Conservation (phyloP, 768 basidiomycete genomes). For the Auriculariales sp. region DNA sequence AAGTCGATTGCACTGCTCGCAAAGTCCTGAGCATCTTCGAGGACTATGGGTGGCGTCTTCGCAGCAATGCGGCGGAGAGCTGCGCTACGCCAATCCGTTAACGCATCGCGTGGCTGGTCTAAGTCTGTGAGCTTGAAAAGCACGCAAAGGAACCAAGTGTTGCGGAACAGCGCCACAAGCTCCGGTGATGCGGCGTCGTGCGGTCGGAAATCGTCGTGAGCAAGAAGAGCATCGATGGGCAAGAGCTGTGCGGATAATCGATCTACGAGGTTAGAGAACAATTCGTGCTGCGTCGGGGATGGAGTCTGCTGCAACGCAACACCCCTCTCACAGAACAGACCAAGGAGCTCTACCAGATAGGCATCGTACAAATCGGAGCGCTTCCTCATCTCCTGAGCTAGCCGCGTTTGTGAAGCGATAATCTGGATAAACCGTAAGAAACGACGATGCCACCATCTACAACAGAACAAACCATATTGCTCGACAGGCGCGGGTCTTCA, state of each 20-base stretch:
- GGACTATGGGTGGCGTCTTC: slow-evolving; percentile 74
- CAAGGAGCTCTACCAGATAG: slow-evolving; percentile 74
- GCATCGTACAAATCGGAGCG: slow-evolving; percentile 65
- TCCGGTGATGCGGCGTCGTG: slow-evolving; percentile 38
- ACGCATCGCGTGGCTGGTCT: slow-evolving; percentile 28
- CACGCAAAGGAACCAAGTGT: slow-evolving; percentile 87
- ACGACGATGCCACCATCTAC: background rate
- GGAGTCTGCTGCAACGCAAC: slow-evolving; percentile 71
- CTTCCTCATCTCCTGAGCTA: slow-evolving; percentile 63
- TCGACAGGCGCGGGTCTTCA: slow-evolving; percentile 77
- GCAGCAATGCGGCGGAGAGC: slow-evolving; percentile 66
- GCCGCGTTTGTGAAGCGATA: slow-evolving; percentile 77
- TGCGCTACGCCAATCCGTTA: slow-evolving; percentile 55
- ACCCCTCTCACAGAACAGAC: slow-evolving; percentile 82
- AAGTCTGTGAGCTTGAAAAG: slow-evolving; percentile 64
- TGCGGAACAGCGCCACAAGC: slow-evolving; percentile 68
- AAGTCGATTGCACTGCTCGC: slow-evolving; percentile 84
- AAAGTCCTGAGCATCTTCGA: slow-evolving; percentile 70
- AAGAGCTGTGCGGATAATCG: slow-evolving; percentile 79
- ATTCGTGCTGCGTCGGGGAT: slow-evolving; percentile 32
- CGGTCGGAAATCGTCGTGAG: slow-evolving; percentile 53
- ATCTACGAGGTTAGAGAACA: slow-evolving; percentile 53
- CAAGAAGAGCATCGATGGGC: slow-evolving; percentile 78
- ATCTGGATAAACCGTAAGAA: slow-evolving; percentile 30
- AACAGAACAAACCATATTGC: slow-evolving; percentile 57